A percentile compares a stretch with the other conserved stretches of the same genome.
These are phyloP conservation scores for Magnolia sinica DNA, from an alignment of 164 flowering plant genomes.

Conservation along the genomic window DNA sequence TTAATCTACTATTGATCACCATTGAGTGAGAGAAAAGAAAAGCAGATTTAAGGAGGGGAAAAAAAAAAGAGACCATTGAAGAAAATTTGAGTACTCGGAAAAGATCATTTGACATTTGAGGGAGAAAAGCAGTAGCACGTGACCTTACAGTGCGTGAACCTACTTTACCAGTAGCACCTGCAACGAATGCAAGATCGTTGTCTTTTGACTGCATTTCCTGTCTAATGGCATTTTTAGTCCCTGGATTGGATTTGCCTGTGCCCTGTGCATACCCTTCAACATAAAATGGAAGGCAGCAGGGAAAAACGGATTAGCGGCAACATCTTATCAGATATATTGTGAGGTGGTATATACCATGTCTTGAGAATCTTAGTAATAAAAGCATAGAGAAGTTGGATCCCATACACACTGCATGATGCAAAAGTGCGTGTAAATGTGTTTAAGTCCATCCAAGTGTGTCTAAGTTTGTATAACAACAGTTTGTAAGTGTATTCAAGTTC, in stretches of 20 bases:
- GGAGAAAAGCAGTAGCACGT: not conserved
- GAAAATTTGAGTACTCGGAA: not conserved
- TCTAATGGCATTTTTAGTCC: constrained; percentile 24
- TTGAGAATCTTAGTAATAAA: too few species aligned
- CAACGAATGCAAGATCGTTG: constrained; percentile 77
- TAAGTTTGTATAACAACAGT: too few species aligned
- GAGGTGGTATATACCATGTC: too few species aligned
- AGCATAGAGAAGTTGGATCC: too few species aligned
- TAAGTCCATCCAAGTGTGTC: too few species aligned
- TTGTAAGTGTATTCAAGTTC: too few species aligned
- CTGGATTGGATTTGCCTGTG: constrained; percentile 22
- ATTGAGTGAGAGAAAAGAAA: not conserved
- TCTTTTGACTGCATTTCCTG: constrained; percentile 43
- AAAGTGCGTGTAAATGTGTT: too few species aligned
- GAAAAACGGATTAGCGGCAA: not conserved
- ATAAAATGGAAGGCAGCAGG: not conserved
- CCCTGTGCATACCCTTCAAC: constrained; percentile 26
- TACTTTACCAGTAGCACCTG: constrained; percentile 95
- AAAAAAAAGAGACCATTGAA: not conserved
- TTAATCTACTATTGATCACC: not conserved
- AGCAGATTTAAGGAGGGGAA: not conserved
- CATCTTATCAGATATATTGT: too few species aligned
- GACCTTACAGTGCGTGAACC: constrained; percentile 96
- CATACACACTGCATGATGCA: too few species aligned
- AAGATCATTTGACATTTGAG: not conserved